phyloP scores from a whole-genome alignment of 2,329 filamentous ascomycete species.

The Pezicula neosporulosa region DNA sequence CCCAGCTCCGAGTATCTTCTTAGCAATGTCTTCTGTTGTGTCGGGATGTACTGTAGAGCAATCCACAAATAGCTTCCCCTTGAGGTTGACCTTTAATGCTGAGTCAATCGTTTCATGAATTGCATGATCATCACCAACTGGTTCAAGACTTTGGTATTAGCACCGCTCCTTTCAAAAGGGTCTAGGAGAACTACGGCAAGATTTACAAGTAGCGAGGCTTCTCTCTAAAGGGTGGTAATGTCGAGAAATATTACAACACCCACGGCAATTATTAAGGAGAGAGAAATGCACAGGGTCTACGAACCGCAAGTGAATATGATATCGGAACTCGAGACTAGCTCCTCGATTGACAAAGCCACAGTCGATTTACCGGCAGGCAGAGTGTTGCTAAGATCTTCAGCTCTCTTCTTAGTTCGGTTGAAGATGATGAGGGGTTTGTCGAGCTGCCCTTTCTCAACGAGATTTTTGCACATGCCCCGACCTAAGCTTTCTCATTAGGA shows the following conservation, averaged over 20 bases:
- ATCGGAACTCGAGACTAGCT: slow-evolving; percentile 65
- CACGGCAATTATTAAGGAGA: no score
- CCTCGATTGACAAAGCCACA: slow-evolving; percentile 60
- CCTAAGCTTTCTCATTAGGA: slow-evolving; percentile 5
- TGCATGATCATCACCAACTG: slow-evolving; percentile 70
- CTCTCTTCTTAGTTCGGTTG: slow-evolving; percentile 71
- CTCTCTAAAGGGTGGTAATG: no score
- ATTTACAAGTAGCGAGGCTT: no score
- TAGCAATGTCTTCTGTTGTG: slow-evolving; percentile 65
- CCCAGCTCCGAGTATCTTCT: slow-evolving; percentile 52
- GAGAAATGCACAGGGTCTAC: no score
- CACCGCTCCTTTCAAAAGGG: no score
- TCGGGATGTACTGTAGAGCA: slow-evolving; percentile 87
- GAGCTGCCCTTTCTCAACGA: slow-evolving; percentile 73
- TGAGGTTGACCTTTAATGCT: slow-evolving; percentile 53
- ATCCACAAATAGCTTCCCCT: slow-evolving; percentile 78
- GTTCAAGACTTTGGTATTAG: no score
- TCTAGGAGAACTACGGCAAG: no score
- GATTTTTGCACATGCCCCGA: slow-evolving; percentile 77
- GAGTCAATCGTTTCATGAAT: slow-evolving; percentile 59
- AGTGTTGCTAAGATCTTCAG: slow-evolving; percentile 58
- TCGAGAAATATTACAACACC: no score
- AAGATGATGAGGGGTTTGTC: slow-evolving; percentile 71
- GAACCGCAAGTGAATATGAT: slow-evolving; percentile 71
- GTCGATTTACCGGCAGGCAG: slow-evolving; percentile 60